phyloP scores from a whole-genome alignment of 2,329 filamentous ascomycete genomes.

The Ceratocystis diversiconidia region DNA sequence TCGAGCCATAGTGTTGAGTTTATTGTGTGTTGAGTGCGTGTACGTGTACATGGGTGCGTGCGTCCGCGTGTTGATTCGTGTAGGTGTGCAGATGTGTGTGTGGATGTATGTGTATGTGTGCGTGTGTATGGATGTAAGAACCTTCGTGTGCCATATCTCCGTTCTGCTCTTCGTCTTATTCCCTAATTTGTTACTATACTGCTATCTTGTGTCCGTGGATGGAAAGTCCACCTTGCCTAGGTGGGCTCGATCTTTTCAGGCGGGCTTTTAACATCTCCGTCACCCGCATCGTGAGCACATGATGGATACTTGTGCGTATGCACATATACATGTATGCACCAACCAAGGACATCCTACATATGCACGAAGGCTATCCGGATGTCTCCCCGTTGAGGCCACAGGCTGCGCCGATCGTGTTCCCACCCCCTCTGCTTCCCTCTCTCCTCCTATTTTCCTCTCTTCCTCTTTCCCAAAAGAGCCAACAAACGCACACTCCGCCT shows the following conservation, averaged over 20 bases:
- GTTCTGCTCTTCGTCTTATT: background rate
- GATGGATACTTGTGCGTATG: background rate
- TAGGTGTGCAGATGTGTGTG: background rate
- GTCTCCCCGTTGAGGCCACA: background rate
- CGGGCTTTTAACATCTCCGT: conserved; percentile 1
- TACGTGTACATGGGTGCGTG: background rate
- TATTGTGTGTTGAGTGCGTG: background rate
- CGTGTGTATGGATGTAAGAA: background rate
- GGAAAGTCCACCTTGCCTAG: no score
- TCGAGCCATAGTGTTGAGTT: no score
- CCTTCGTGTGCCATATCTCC: background rate
- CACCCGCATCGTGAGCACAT: background rate
- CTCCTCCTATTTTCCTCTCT: background rate
- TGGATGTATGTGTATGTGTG: background rate
- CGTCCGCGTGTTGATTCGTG: background rate
- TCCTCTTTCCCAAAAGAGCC: background rate
- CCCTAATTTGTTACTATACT: no score
- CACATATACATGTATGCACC: background rate
- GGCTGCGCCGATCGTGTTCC: background rate
- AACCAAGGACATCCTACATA: background rate
- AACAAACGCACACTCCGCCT: background rate
- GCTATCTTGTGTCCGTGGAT: no score
- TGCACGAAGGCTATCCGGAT: background rate
- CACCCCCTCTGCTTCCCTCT: no score
- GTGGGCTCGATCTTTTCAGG: background rate